A percentile compares a stretch with the other conserved stretches of the same genome.
These are phyloP conservation scores for Geotrichum bryndzae DNA, from an alignment of 1,139 yeast genomes.

Conservation along the genomic window DNA sequence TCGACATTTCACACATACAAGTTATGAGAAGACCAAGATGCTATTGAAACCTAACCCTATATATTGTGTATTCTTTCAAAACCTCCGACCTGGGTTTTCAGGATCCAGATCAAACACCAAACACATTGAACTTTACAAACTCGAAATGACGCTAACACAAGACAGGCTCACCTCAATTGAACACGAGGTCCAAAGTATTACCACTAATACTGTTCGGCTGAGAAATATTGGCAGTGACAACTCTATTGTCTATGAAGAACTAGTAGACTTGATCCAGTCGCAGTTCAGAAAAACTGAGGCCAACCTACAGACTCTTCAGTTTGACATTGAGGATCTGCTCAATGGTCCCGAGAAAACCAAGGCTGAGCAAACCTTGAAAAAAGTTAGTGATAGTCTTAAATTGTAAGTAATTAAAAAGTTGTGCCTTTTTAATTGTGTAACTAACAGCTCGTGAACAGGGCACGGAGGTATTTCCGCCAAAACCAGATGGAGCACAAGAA, in stretches of 20 bases:
- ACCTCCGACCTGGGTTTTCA: not conserved
- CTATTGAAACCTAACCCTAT: not conserved
- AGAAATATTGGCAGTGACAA: constrained; percentile 19
- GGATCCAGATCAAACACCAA: not conserved
- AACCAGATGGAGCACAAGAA: constrained; percentile 32
- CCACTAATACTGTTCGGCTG: constrained; percentile 26
- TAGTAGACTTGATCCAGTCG: constrained; percentile 30
- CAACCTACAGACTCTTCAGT: constrained; percentile 23
- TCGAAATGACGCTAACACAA: constrained; percentile 11
- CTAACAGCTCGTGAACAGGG: constrained; percentile 10
- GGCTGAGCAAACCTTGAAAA: constrained; percentile 25
- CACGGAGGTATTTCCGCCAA: constrained; percentile 25
- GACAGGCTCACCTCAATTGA: constrained; percentile 18
- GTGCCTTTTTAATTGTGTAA: not conserved
- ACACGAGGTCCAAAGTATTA: constrained; percentile 21
- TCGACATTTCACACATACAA: no score
- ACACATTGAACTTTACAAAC: not conserved
- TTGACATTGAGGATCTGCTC: constrained; percentile 20
- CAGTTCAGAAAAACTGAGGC: constrained; percentile 28
- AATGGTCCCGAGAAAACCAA: constrained; percentile 14
- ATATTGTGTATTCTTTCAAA: not conserved
- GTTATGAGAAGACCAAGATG: no score
- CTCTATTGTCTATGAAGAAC: constrained; percentile 25
- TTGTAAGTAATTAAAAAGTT: constrained; percentile 15
- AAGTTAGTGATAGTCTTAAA: constrained; percentile 26